A percentile compares a stretch with the other conserved stretches of the same genome.
These are phyloP conservation scores for Ustilago nuda DNA, from an alignment of 1,284 basidiomycete species.

Conservation along the genomic window DNA sequence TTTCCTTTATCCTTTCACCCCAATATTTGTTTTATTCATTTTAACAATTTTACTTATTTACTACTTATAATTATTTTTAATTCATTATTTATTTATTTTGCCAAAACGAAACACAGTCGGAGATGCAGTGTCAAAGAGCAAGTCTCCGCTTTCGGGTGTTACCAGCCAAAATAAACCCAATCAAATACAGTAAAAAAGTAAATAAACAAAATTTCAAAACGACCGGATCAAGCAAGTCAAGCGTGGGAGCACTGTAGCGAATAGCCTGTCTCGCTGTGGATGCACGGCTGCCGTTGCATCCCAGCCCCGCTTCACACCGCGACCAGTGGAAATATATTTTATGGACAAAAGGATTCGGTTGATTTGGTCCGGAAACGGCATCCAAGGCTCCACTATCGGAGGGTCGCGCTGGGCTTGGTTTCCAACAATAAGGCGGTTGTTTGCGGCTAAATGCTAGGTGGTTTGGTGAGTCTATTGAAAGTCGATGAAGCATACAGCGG, in stretches of 20 bases:
- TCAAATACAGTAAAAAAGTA: neutral
- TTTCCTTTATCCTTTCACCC: neutral
- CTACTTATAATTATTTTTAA: no score
- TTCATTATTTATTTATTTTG: no score
- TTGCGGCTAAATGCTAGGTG: neutral
- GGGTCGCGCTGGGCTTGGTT: neutral
- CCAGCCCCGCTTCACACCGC: neutral
- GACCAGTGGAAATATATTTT: neutral
- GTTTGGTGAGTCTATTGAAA: no score
- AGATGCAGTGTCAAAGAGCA: neutral
- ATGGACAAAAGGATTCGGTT: neutral
- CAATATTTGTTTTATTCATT: neutral
- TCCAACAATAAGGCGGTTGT: neutral
- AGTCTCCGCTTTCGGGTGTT: neutral
- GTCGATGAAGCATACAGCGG: no score
- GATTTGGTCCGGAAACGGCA: slow-evolving; percentile 5
- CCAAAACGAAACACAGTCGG: neutral
- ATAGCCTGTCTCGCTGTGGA: neutral
- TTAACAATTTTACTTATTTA: no score
- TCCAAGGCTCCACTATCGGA: neutral
- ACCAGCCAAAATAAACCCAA: neutral
- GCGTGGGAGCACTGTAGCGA: neutral
- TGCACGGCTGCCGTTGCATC: neutral
- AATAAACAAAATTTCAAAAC: neutral
- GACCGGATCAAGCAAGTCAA: neutral